phyloP scores from a whole-genome alignment of 768 basidiomycete species.

The Mycena floridula region DNA sequence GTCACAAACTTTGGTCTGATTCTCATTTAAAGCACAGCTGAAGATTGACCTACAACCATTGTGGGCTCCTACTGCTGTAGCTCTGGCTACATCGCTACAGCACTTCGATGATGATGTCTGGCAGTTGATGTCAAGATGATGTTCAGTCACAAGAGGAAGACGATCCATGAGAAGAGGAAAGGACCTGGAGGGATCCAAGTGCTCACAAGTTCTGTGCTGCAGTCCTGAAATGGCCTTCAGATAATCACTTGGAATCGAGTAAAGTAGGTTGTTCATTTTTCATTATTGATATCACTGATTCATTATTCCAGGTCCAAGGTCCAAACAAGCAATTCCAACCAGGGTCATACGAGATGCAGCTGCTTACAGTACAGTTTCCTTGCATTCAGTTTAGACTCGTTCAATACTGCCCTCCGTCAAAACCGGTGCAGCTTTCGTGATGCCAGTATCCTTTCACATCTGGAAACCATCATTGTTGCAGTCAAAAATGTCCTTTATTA shows the following conservation, averaged over 20 bases:
- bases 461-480: conserved; percentile 80
- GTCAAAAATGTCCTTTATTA: conserved; percentile 94
- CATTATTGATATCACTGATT: background rate
- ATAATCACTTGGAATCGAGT: background rate
- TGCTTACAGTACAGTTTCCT: conserved; percentile 78
- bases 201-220: conserved; percentile 53
- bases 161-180: conserved; percentile 61
- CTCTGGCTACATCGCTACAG: conserved; percentile 46
- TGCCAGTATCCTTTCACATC: conserved; percentile 59
- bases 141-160: conserved; percentile 1
- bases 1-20: conserved; percentile 1
- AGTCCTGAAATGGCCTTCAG: conserved; percentile 43
- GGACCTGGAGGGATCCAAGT: conserved; percentile 74
- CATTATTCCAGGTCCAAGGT: background rate
- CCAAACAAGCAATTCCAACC: conserved; percentile 51
- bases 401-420: conserved; percentile 81
- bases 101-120: conserved; percentile 71
- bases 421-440: conserved; percentile 84
- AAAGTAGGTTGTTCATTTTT: background rate
- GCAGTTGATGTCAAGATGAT: conserved; percentile 37
- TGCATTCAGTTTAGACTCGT: conserved; percentile 85
- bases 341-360: conserved; percentile 72
- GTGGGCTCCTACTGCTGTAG: conserved; percentile 76
- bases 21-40: conserved; percentile 56
- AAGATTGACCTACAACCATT: conserved; percentile 91